Evolutionary conservation across 176 grass and related monocot genomes (phyloP), one percentile per base, ranked within the genome.

Genomic region (Avena eriantha): DNA sequence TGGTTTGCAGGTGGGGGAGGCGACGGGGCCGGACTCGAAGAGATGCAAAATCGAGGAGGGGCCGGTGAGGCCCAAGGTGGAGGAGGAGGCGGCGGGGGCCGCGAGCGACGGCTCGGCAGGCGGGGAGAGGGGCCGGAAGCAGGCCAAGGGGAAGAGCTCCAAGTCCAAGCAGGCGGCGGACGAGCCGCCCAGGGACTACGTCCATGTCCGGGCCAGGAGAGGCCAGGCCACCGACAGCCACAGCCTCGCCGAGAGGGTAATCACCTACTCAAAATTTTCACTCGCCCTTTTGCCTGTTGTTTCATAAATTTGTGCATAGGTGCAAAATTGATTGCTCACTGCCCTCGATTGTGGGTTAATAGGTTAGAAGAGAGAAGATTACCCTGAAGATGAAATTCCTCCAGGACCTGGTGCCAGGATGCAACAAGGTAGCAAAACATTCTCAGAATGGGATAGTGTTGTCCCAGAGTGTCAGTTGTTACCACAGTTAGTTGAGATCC

Each of bases 281-380:
- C 26, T 79, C 58, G 29, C 61, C 15, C 35, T 24, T 35, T 19
- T 36, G 9, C n/a, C 12, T 17, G 64, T 63, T 51, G 19, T 16
- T 58, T 26, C 57, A 64, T 1, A 1, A 54, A 65, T 12, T 69
- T 87, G 1, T 41, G 46, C 26, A 29, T 71, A 74, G 73, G 26
- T 79, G 49, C 17, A 0, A 23, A 48, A 53, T 56, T 19, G 51
- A 11, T 80, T 26, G 0, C 35, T 23, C 39, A 26, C 18, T 31
- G 12, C 18, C 7, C 14, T 81, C 17, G 21, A 77, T 56, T 41
- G 67, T 81, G 69, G 19, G n/a, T 84, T 83, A 10, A 85, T 72
- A 97, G 95, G 92, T 97, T 78, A 90, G 95, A 82, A 97, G 95
- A 92, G 95, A 97, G 77, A 97, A 94, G 92, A 97, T 97, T 72